These are phyloP conservation scores for Aspergillus sp. DNA, from an alignment of 2,329 filamentous ascomycete species.

Conservation along the genomic window DNA sequence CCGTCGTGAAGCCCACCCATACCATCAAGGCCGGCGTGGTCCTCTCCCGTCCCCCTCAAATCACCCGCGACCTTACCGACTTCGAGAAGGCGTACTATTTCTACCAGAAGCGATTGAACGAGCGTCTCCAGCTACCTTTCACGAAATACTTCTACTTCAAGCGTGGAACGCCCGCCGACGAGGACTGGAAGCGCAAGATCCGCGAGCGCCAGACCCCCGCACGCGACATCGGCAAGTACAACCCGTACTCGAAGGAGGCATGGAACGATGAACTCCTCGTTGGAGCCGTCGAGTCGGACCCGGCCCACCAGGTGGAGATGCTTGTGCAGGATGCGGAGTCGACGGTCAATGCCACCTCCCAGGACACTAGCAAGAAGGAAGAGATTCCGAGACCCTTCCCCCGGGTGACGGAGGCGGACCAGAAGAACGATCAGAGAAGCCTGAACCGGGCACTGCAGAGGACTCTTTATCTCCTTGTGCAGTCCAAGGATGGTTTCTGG, in stretches of 20 bases:
- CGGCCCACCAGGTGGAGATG: slow-evolving; percentile 65
- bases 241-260: slow-evolving; percentile 68
- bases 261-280: slow-evolving; percentile 93
- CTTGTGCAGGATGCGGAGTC: slow-evolving; percentile 74
- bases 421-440: slow-evolving; percentile 70
- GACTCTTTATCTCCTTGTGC: slow-evolving; percentile 86
- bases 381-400: slow-evolving; percentile 70
- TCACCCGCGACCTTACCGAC: slow-evolving; percentile 78
- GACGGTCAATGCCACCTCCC: slow-evolving; percentile 40
- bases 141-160: slow-evolving; percentile 94
- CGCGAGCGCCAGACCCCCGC: slow-evolving; percentile 74
- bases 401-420: slow-evolving; percentile 76
- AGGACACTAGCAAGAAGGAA: slow-evolving; percentile 56
- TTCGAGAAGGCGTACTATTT: slow-evolving; percentile 95
- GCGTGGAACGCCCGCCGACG: slow-evolving; percentile 76
- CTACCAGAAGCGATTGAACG: slow-evolving; percentile 95
- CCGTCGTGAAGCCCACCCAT: slow-evolving; percentile 42
- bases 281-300: slow-evolving; percentile 67
- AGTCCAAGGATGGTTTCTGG: slow-evolving; percentile 70
- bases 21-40: slow-evolving; percentile 68
- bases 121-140: slow-evolving; percentile 85
- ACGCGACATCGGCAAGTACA: slow-evolving; percentile 83
- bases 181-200: slow-evolving; percentile 89
- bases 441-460: slow-evolving; percentile 76
- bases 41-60: slow-evolving; percentile 81